A percentile compares a stretch with the other conserved stretches of the same genome.
Conservation (phyloP, 441 rosid genomes). For the Euphorbia celastroides region DNA sequence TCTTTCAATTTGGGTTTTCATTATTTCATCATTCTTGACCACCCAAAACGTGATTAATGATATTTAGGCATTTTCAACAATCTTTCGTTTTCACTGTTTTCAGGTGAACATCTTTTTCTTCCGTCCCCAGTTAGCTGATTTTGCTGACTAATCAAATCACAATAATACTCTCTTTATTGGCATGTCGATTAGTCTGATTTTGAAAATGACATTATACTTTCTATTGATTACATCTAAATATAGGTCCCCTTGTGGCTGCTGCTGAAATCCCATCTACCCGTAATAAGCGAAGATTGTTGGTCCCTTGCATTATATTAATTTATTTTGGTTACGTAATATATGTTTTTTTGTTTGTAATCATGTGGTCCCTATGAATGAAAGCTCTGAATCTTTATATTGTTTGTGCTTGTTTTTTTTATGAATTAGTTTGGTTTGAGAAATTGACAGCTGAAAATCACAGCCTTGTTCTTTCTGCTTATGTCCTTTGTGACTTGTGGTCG, state of each 20-base stretch:
- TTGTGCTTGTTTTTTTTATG: neutral
- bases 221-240: no score
- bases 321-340: neutral
- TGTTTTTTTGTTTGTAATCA: conserved; percentile 9
- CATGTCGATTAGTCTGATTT: neutral
- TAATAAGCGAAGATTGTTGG: no score
- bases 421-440: neutral
- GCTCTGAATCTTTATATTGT: neutral
- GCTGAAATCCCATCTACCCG: no score
- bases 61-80: no score
- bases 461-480: neutral
- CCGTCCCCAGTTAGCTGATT: neutral
- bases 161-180: neutral
- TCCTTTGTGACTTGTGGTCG: neutral
- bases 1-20: neutral
- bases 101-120: neutral
- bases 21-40: neutral
- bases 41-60: neutral
- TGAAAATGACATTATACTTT: neutral
- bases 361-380: conserved; percentile 9
- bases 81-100: neutral
- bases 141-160: neutral
- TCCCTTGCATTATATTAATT: neutral
- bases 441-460: neutral
- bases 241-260: no score